A percentile compares a stretch with the other conserved stretches of the same genome.
Evolutionary conservation across 169 alveolate genomes (phyloP).

Genomic region (Besnoitia besnoiti): DNA sequence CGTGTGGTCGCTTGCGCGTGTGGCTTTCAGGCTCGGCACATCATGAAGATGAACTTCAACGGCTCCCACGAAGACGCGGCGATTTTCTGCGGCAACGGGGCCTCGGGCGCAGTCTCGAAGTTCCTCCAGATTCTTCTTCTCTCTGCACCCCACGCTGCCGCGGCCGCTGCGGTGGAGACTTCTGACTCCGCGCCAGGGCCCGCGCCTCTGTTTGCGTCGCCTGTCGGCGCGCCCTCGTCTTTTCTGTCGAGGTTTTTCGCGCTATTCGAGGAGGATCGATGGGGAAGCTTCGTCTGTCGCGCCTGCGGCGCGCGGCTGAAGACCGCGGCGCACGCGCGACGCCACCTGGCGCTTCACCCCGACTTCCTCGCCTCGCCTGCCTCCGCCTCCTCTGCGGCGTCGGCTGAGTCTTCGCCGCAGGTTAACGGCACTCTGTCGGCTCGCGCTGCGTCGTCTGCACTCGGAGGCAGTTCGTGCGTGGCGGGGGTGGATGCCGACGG

Average conservation of each 20-base stretch:
- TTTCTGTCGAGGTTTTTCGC: conserved; percentile 28
- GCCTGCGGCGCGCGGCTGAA: conserved; percentile 45
- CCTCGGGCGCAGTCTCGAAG: conserved; percentile 59
- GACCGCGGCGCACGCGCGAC: conserved; percentile 49
- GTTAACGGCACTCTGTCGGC: neutral
- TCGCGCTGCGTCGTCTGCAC: neutral
- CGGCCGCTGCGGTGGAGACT: neutral
- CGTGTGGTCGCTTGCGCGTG: neutral
- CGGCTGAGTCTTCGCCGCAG: neutral
- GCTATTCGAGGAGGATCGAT: conserved; percentile 44
- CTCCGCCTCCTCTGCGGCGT: conserved; percentile 28
- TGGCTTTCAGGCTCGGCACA: conserved; percentile 65
- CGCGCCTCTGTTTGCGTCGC: neutral
- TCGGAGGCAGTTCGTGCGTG: neutral
- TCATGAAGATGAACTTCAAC: conserved; percentile 64
- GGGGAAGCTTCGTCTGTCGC: conserved; percentile 57
- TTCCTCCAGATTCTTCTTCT: conserved; percentile 56
- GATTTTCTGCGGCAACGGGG: conserved; percentile 73
- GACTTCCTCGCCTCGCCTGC: neutral
- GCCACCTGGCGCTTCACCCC: conserved; percentile 19
- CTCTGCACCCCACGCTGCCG: conserved; percentile 4
- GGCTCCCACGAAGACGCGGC: conserved; percentile 68
- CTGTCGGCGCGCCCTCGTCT: neutral
- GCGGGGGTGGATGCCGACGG: neutral
- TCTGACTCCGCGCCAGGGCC: neutral